Conservation (phyloP, 2,329 filamentous ascomycete genomes). For the Colletotrichum navitas region DNA sequence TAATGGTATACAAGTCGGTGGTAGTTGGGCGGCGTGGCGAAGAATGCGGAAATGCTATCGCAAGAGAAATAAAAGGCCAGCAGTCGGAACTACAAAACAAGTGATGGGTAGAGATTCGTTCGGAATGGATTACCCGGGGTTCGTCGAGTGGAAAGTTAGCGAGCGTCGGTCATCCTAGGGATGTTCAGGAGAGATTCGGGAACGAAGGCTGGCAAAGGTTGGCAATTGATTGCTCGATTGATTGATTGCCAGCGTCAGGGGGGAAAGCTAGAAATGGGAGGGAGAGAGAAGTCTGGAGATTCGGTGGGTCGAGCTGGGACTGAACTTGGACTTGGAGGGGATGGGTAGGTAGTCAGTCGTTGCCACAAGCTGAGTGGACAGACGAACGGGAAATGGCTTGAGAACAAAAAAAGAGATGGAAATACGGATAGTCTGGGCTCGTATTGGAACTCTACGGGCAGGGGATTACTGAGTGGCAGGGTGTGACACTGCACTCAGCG, state of each 20-base stretch:
- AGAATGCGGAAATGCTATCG: background rate
- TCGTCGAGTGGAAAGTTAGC: conserved; percentile 16
- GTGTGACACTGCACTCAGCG: background rate
- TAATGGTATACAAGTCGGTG: background rate
- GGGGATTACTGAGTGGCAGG: conserved; percentile 20
- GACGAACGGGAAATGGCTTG: conserved; percentile 2
- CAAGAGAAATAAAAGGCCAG: conserved; percentile 15
- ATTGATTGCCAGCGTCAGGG: conserved; percentile 24
- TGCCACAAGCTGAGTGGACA: conserved; percentile 1
- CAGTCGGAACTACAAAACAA: conserved; percentile 1
- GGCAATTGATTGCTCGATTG: conserved; percentile 24
- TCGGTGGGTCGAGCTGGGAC: too few species aligned
- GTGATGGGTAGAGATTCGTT: background rate
- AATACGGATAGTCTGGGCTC: conserved; percentile 4
- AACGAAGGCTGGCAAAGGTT: conserved; percentile 5
- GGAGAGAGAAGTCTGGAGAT: conserved; percentile 15
- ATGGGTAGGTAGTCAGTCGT: background rate
- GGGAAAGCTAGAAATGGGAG: background rate
- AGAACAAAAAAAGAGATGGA: background rate
- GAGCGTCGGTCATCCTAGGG: conserved; percentile 38
- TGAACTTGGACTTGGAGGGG: too few species aligned
- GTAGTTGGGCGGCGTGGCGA: conserved; percentile 3
- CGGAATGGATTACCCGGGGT: background rate
- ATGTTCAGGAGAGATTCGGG: conserved; percentile 24
- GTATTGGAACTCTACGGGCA: conserved; percentile 1